Base-by-base conservation (phyloP, 2,329 filamentous ascomycete species). In the Drechslera avenae region DNA sequence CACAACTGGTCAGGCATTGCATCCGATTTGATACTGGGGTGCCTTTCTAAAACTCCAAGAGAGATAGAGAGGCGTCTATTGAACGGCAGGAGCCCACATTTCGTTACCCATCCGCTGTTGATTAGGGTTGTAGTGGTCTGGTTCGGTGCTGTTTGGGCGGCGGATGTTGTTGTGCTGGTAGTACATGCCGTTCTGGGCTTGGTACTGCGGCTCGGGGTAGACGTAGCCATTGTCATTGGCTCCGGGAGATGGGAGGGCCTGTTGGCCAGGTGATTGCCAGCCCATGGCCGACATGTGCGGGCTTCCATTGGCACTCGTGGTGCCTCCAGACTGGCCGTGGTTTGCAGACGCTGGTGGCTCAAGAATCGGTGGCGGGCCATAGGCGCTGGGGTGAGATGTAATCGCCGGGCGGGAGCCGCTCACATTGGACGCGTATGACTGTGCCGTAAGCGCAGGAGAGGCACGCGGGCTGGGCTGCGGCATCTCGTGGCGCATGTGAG, bases 261-360 rank as follows among this genome's bases (percentile, higher is more conserved):
- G 84, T 60, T 92, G 89, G 2, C 86, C 85, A 3, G 91, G 91
- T 4, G 91, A 95, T 60, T 91, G 89, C 92, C 93, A 97, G 46
- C 90, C 89, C 56, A 90, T 82, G 54, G 82, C 86, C 55, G 78
- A 76, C 85, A 96, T 90, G 73, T 97, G 92, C 42, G 93, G 92
- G 73, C 91, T 96, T 45, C 89, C 89, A 49, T 80, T 85, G n/a
- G 84, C 87, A 69, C 90, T 96, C 52, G 55, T 63, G 28, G 62
- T 64, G 26, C 69, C 67, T 1, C 83, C 85, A 2, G 84, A 80
- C 63, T 88, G 86, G 58, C 88, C 86, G 52, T 89, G 87, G 70
- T 93, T 90, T 55, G 90, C 83, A 72, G 85, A 92, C 19, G 86
- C 79, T 12, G 92, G 91, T 17, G 86, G 86, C 76, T 97, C 93